phyloP scores from a whole-genome alignment of 441 rosid species.

The Theobroma grandiflorum region DNA sequence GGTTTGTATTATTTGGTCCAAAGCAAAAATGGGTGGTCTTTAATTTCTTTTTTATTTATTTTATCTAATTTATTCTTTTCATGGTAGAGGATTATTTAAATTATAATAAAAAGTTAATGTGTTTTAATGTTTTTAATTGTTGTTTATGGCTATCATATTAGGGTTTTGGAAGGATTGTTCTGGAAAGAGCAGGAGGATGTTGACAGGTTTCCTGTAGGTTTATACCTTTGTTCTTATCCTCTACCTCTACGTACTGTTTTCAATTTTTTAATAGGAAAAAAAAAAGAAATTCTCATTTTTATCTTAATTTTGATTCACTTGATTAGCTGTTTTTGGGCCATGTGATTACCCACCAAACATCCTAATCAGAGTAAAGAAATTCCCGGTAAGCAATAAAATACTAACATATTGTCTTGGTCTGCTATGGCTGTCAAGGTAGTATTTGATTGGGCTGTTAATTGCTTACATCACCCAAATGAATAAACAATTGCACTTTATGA shows the following conservation, averaged over 20 bases:
- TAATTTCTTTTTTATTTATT: neutral
- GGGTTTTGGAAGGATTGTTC: conserved; percentile 31
- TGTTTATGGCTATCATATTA: neutral
- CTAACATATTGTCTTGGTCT: neutral
- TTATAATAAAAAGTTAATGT: neutral
- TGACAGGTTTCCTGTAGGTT: conserved; percentile 42
- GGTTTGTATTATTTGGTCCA: neutral
- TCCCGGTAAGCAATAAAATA: neutral
- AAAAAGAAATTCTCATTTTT: neutral
- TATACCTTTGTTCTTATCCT: conserved; percentile 42
- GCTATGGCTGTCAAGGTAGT: neutral
- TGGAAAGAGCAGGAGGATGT: conserved; percentile 43
- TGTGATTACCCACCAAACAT: conserved; percentile 20
- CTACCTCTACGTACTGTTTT: conserved; percentile 22
- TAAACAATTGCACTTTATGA: neutral
- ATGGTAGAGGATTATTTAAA: neutral
- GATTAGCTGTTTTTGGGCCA: conserved; percentile 39
- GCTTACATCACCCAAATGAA: neutral
- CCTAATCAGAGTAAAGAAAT: conserved; percentile 10
- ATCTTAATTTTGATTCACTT: neutral
- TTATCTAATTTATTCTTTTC: neutral
- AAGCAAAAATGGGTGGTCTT: conserved; percentile 23
- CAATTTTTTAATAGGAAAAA: neutral
- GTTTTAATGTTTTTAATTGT: neutral
- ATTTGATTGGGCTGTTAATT: conserved; percentile 18